Percentiles rank a stretch among this genome's conserved stretches.
phyloP scores from a whole-genome alignment of 2,329 filamentous ascomycete species.

The Alternaria sp. region DNA sequence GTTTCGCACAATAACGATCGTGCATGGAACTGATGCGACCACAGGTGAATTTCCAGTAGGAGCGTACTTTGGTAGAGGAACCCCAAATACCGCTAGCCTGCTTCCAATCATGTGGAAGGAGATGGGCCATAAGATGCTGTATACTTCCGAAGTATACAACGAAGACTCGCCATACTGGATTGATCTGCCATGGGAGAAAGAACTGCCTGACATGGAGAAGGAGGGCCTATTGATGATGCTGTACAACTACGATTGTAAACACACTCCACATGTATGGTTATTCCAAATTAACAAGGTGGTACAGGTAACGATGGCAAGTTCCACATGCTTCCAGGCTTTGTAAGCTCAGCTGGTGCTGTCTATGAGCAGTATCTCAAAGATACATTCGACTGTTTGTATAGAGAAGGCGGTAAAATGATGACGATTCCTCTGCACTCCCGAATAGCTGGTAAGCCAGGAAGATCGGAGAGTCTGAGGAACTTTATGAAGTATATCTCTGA shows the following conservation, averaged over 20 bases:
- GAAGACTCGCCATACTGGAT: conserved; percentile 67
- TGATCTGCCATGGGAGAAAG: conserved; percentile 61
- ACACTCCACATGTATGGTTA: conserved; percentile 9
- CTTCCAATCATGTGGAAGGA: conserved; percentile 62
- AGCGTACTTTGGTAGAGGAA: conserved; percentile 61
- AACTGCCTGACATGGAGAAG: conserved; percentile 54
- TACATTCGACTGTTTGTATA: conserved; percentile 64
- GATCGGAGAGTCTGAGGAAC: conserved; percentile 60
- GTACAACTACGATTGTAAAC: conserved; percentile 64
- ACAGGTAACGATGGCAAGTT: conserved; percentile 56
- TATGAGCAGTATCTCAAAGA: conserved; percentile 60
- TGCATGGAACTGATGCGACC: not conserved
- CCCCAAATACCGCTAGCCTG: conserved; percentile 60
- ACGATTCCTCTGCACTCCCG: conserved; percentile 64
- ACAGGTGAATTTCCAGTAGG: conserved; percentile 50
- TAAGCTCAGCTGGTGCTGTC: conserved; percentile 49
- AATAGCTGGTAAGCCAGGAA: conserved; percentile 62
- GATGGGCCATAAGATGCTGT: conserved; percentile 61
- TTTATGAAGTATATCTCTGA: conserved; percentile 63
- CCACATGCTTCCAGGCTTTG: conserved; percentile 49
- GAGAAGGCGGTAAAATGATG: conserved; percentile 65
- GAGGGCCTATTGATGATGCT: conserved; percentile 65
- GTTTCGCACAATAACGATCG: not conserved
- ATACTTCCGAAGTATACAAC: conserved; percentile 62
- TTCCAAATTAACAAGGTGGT: conserved; percentile 42